phyloP scores from a whole-genome alignment of 2,329 filamentous ascomycete species.

The Colletotrichum echinochloae region DNA sequence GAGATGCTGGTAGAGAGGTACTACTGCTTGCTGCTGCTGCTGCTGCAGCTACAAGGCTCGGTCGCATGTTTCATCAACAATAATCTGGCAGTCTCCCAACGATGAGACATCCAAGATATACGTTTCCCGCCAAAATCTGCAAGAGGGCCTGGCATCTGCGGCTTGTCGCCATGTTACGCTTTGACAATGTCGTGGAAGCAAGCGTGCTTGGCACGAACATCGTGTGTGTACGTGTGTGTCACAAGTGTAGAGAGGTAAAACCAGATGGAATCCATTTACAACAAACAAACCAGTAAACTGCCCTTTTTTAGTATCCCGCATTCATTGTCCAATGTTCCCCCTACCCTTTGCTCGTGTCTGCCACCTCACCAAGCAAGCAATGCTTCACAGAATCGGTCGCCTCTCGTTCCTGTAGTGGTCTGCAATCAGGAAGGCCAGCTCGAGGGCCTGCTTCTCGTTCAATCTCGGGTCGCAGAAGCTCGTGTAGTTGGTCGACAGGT shows the following conservation, averaged over 20 bases:
- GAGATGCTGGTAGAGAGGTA: slow-evolving; percentile 4
- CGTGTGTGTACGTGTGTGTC: neutral
- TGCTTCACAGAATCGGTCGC: slow-evolving; percentile 37
- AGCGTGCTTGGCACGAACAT: neutral
- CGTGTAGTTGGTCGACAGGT: slow-evolving; percentile 90
- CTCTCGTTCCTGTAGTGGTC: slow-evolving; percentile 72
- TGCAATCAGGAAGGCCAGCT: slow-evolving; percentile 93
- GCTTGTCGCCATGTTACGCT: neutral
- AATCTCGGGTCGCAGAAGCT: slow-evolving; percentile 95
- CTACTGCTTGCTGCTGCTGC: neutral
- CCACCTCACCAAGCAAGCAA: neutral
- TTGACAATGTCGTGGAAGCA: neutral
- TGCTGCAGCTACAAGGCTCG: neutral
- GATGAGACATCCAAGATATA: neutral
- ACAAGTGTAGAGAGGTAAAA: neutral
- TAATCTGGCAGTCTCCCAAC: too few relatives aligned
- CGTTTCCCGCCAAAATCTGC: neutral
- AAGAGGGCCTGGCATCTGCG: neutral
- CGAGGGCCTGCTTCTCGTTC: slow-evolving; percentile 97
- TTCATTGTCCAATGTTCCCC: slow-evolving; percentile 11
- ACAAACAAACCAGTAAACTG: too few relatives aligned
- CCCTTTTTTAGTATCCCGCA: neutral
- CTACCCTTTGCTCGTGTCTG: neutral
- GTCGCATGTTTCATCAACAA: slow-evolving; percentile 3
- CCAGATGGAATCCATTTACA: slow-evolving; percentile 5